Evolutionary conservation across 257 asterid genomes (phyloP).

Genomic region (Plantago ovata): DNA sequence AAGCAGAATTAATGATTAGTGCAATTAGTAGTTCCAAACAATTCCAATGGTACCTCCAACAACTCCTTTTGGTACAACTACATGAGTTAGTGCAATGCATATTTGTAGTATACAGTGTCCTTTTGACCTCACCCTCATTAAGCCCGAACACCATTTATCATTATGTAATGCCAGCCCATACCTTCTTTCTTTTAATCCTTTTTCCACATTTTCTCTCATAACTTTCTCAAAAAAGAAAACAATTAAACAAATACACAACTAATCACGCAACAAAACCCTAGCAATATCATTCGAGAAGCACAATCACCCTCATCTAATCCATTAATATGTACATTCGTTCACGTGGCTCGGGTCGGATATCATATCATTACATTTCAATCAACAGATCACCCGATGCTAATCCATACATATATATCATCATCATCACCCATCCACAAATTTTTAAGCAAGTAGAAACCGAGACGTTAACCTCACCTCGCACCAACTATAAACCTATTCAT

Average conservation of each 20-base stretch:
- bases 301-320: no score
- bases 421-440: no score
- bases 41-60: background rate
- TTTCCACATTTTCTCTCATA: background rate
- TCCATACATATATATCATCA: no score
- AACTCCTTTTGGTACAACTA: background rate
- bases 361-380: no score
- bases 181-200: conserved; percentile 7
- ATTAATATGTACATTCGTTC: no score
- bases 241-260: background rate
- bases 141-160: conserved; percentile 25
- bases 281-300: no score
- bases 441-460: no score
- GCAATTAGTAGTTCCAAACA: conserved; percentile 9
- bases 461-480: no score
- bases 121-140: conserved; percentile 37
- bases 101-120: conserved; percentile 22
- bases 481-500: no score
- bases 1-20: background rate
- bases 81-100: conserved; percentile 39
- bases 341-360: no score
- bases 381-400: no score
- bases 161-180: conserved; percentile 41
- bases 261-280: no score
- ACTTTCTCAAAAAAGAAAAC: background rate